Conservation (phyloP, 2,329 filamentous ascomycete species). For the Clarireedia homoeocarpa region DNA sequence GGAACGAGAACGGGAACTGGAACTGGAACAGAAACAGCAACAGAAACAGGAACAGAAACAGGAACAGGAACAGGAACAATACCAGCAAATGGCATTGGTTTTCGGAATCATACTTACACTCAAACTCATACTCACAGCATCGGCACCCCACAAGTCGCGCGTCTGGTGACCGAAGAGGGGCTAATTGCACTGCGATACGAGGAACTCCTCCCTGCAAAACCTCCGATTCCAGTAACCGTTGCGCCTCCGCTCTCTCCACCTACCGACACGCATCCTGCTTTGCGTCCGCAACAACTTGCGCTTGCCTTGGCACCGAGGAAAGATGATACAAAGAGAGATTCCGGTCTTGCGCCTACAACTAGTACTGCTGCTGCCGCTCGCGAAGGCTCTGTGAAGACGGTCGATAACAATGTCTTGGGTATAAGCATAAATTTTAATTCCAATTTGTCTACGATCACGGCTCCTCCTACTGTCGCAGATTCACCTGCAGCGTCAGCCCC, state of each 20-base stretch:
- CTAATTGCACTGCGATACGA: conserved; percentile 53
- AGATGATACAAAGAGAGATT: conserved; percentile 42
- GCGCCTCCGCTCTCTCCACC: conserved; percentile 24
- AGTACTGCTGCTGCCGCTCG: conserved; percentile 34
- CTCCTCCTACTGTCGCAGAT: not conserved
- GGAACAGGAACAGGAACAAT: too few species aligned
- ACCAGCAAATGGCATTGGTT: too few species aligned
- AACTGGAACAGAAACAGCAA: too few species aligned
- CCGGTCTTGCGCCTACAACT: conserved; percentile 41
- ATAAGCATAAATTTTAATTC: conserved; percentile 22
- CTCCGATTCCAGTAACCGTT: conserved; percentile 41
- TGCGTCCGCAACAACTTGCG: conserved; percentile 14
- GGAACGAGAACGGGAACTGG: too few species aligned
- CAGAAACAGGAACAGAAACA: too few species aligned
- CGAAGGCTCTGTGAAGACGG: conserved; percentile 33
- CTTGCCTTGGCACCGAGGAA: conserved; percentile 30
- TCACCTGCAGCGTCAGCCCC: too few species aligned
- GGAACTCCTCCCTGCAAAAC: conserved; percentile 48
- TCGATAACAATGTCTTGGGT: conserved; percentile 17
- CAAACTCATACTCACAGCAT: not conserved
- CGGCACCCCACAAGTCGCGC: conserved; percentile 1
- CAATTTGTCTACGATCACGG: not conserved
- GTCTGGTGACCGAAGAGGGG: conserved; percentile 15
- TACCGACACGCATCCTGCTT: conserved; percentile 24
- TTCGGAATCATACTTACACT: too few species aligned